A percentile compares a stretch with the other conserved stretches of the same genome.
phyloP scores from a whole-genome alignment of 2,329 filamentous ascomycete species.

The Blastomyces gilchristii region DNA sequence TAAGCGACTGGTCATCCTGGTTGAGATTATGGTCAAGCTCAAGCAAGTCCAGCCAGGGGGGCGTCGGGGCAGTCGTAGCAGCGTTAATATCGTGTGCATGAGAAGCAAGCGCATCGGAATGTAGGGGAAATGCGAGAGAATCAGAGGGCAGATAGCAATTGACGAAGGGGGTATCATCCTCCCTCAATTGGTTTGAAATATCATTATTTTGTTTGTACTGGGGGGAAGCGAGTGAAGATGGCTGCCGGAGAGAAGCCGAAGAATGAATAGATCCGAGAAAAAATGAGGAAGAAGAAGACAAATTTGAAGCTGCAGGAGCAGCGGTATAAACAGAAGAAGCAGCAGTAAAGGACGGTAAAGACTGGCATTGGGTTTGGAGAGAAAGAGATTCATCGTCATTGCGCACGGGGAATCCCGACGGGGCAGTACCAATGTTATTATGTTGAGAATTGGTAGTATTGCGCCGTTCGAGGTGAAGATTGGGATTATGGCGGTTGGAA shows the following conservation, averaged over 20 bases:
- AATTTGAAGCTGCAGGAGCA: not conserved
- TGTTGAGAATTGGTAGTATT: not conserved
- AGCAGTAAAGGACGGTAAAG: conserved; percentile 4
- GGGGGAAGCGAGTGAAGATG: not conserved
- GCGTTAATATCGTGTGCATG: not conserved
- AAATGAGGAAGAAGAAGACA: not conserved
- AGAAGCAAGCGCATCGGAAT: not conserved
- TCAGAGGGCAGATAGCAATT: not conserved
- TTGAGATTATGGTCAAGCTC: conserved; percentile 1
- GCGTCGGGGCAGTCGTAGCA: not conserved
- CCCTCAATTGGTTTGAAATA: not conserved
- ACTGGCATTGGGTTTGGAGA: conserved; percentile 1
- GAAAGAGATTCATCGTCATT: not conserved
- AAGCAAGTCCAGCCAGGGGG: conserved; percentile 6
- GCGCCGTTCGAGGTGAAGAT: not conserved
- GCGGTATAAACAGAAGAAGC: not conserved
- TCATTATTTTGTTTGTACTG: not conserved
- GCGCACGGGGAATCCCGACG: not conserved
- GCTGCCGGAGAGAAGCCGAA: conserved; percentile 5
- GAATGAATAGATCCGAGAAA: conserved; percentile 5
- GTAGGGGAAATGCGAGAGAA: not conserved
- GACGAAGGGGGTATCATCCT: not conserved
- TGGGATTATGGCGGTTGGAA: conserved; percentile 12
- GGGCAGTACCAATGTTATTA: not conserved
- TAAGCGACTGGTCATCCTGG: not conserved